phyloP scores from a whole-genome alignment of 1,139 yeast genomes.

The Taphrina populina region DNA sequence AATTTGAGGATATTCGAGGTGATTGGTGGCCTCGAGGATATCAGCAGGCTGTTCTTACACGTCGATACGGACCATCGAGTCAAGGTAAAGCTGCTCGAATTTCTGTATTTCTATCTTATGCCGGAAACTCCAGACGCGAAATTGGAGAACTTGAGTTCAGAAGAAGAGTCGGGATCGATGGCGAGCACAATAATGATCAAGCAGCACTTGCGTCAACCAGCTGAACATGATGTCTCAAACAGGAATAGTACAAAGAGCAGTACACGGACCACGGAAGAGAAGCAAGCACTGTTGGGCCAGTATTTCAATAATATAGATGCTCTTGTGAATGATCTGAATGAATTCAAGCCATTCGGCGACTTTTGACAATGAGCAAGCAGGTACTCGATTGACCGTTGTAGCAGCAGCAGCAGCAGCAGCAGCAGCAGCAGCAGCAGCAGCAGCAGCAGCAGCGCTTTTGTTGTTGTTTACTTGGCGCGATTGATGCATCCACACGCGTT shows the following conservation, averaged over 20 bases:
- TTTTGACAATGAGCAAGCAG: too few relatives aligned
- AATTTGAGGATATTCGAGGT: slow-evolving; percentile 62
- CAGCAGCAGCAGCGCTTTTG: too few relatives aligned
- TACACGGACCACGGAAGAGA: slow-evolving; percentile 55
- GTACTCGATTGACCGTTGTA: too few relatives aligned
- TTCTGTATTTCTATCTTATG: slow-evolving; percentile 65
- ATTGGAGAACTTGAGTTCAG: slow-evolving; percentile 19
- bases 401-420: too few relatives aligned
- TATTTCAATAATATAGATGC: slow-evolving; percentile 53
- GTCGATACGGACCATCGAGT: slow-evolving; percentile 49
- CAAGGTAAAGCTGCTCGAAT: slow-evolving; percentile 63
- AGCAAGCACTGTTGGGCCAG: slow-evolving; percentile 55
- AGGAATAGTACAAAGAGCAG: too few relatives aligned
- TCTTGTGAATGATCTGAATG: slow-evolving; percentile 50
- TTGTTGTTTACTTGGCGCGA: too few relatives aligned
- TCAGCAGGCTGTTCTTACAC: slow-evolving; percentile 47
- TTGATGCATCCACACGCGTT: too few relatives aligned
- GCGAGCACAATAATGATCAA: neutral
- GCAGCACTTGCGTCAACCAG: slow-evolving; percentile 17
- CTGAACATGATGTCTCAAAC: too few relatives aligned
- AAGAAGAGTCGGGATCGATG: neutral
- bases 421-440: too few relatives aligned
- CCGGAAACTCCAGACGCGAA: slow-evolving; percentile 53
- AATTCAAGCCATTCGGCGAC: slow-evolving; percentile 54
- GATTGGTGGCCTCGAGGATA: slow-evolving; percentile 56